Base-by-base conservation (phyloP, 176 grass and related monocot genomes). In the Calamus simplicifolius region DNA sequence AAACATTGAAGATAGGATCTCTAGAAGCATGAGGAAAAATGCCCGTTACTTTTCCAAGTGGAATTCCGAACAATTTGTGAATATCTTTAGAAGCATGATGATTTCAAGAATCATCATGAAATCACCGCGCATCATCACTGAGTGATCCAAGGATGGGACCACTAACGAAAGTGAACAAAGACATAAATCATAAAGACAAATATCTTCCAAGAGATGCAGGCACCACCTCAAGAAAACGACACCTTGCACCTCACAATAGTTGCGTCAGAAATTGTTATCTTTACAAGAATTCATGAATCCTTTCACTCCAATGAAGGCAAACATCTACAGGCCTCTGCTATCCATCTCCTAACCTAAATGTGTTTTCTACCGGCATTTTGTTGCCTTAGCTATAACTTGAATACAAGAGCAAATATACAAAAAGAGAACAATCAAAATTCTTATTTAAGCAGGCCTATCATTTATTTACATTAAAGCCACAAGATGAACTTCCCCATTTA, bases 391-490 rank as follows among this genome's bases (percentile, higher is more conserved):
- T 73, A 15, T 54, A 7, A n/a, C 52, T 55, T 52, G 27, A 12
- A 62, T 73, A 73, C 10, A 62, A 19, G 70, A 43, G 10, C 50
- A 62, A 54, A 62, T 62, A 54, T 62, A 61, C 58, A 62, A 8
- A 12, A 43, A 10, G 28, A 54, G 59, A 73, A 61, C 57, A 83
- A 77, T 68, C 60, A 88, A 80, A 79, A 71, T 66, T 67, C 61
- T 88, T 92, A 88, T 92, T 98, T 79, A 49, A 63, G 64, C 64
- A 85, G 78, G 74, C 78, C 76, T 66, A 69, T 68, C 72, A 43
- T 83, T 97, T 91, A 97, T 97, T 91, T 97, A 97, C 87, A 91
- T 73, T 80, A 85, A 88, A 65, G 78, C 75, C 56, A 69, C 25
- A 53, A 59, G 81, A 66, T 70, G 51, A 74, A 69, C 27, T 71